Conservation (phyloP, 2,329 filamentous ascomycete genomes). For the Ophiostoma montium region DNA sequence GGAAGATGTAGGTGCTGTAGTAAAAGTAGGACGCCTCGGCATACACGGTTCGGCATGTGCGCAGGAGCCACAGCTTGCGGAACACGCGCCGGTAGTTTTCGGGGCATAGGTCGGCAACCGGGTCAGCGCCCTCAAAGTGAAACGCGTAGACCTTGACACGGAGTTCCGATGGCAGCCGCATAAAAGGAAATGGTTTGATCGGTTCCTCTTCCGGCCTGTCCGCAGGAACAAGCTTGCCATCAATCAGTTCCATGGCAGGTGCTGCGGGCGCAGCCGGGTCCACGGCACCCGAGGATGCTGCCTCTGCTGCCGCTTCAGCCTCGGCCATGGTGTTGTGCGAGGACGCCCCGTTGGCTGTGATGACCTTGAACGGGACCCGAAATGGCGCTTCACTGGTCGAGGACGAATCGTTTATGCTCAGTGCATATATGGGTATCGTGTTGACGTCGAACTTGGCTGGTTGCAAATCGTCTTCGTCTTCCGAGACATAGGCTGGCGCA, state of each 20-base stretch:
- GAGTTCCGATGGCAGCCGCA: constrained; percentile 54
- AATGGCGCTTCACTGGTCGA: constrained; percentile 8
- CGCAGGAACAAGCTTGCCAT: background rate
- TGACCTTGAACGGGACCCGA: constrained; percentile 6
- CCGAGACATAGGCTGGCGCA: constrained; percentile 24
- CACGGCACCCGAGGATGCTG: constrained; percentile 2
- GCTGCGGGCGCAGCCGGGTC: background rate
- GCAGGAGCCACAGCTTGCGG: constrained; percentile 44
- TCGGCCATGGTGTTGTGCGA: background rate
- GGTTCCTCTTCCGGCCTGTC: constrained; percentile 9
- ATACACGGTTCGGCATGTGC: constrained; percentile 46
- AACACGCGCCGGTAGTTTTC: constrained; percentile 49
- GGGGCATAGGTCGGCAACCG: constrained; percentile 52
- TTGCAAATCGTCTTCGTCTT: constrained; percentile 24
- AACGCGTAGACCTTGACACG: constrained; percentile 54
- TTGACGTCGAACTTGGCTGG: constrained; percentile 17
- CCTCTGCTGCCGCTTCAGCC: background rate
- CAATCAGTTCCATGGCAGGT: background rate
- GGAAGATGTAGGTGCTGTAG: constrained; percentile 48
- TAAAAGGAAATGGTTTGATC: constrained; percentile 44
- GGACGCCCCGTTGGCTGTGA: background rate
- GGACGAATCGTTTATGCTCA: constrained; percentile 27
- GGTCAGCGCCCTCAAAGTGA: constrained; percentile 39
- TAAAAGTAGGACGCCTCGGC: constrained; percentile 50
- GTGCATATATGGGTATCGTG: constrained; percentile 25